A percentile compares a stretch with the other conserved stretches of the same genome.
phyloP scores from a whole-genome alignment of 2,329 filamentous ascomycete species.

The Trichophyton simii region DNA sequence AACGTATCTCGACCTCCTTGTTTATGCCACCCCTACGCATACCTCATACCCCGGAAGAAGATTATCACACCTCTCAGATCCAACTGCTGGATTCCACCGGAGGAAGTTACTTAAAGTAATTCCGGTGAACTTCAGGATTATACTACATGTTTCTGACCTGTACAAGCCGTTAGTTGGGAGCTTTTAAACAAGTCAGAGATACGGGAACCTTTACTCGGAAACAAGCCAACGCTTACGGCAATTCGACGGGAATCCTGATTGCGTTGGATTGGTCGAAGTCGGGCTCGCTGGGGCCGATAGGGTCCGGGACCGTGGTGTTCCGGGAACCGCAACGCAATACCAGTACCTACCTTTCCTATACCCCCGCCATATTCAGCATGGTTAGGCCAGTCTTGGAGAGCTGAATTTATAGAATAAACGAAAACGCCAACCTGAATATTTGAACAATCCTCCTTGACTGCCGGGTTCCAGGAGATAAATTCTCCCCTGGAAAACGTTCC shows the following conservation, averaged over 20 bases:
- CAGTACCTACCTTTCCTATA: too few species aligned
- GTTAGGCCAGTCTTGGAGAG: too few species aligned
- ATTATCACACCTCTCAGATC: neutral
- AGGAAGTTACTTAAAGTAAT: neutral
- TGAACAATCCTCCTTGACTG: too few species aligned
- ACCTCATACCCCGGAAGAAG: neutral
- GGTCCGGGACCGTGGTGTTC: neutral
- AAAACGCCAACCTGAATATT: too few species aligned
- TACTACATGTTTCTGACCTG: neutral
- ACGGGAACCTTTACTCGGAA: neutral
- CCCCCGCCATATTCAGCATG: too few species aligned
- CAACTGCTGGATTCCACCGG: neutral
- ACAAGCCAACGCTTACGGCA: neutral
- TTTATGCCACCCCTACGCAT: neutral
- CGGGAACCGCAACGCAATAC: too few species aligned
- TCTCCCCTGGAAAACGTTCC: constrained; percentile 10
- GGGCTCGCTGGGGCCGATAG: neutral
- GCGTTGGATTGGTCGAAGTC: neutral
- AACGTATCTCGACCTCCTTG: neutral
- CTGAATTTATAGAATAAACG: too few species aligned
- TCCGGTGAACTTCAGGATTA: neutral
- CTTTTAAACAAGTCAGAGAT: neutral
- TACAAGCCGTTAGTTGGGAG: neutral
- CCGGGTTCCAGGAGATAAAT: too few species aligned
- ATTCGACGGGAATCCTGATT: neutral